Percentiles rank a stretch among this genome's conserved stretches.
These are phyloP conservation scores for Psophocarpus tetragonolobus DNA, from an alignment of 306 rosid species.

Conservation along the genomic window DNA sequence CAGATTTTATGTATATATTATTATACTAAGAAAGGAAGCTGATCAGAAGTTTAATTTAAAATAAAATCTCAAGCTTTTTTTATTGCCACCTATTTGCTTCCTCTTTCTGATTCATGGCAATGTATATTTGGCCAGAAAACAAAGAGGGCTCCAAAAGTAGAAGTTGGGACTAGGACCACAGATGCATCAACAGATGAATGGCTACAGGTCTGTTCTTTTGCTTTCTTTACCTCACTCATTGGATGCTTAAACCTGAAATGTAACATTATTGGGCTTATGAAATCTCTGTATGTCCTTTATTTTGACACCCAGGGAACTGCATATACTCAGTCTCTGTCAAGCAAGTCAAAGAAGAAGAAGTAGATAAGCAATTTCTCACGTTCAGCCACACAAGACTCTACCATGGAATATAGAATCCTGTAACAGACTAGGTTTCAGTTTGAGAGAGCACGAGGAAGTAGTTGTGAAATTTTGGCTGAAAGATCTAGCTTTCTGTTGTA, in stretches of 20 bases:
- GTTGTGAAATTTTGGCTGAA: conserved; percentile 51
- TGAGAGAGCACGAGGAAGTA: conserved; percentile 47
- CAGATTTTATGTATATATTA: background rate
- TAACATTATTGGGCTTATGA: conserved; percentile 27
- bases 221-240: background rate
- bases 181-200: conserved; percentile 89
- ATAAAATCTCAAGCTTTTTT: background rate
- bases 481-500: conserved; percentile 58
- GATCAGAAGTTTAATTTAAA: background rate
- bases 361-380: conserved; percentile 44
- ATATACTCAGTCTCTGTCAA: conserved; percentile 52
- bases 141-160: conserved; percentile 89
- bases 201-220: conserved; percentile 73
- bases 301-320: conserved; percentile 83
- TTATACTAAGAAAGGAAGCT: background rate
- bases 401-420: conserved; percentile 50
- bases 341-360: conserved; percentile 89
- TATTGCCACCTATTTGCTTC: conserved; percentile 24
- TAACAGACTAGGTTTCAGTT: conserved; percentile 58
- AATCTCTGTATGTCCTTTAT: background rate
- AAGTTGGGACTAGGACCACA: conserved; percentile 78
- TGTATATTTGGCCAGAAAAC: conserved; percentile 62
- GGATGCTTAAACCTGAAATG: background rate
- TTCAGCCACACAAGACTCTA: conserved; percentile 51
- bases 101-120: background rate